Percentiles rank a stretch among this genome's conserved stretches.
Conservation (phyloP, 2,329 filamentous ascomycete species). For the Neofusicoccum laricinum region DNA sequence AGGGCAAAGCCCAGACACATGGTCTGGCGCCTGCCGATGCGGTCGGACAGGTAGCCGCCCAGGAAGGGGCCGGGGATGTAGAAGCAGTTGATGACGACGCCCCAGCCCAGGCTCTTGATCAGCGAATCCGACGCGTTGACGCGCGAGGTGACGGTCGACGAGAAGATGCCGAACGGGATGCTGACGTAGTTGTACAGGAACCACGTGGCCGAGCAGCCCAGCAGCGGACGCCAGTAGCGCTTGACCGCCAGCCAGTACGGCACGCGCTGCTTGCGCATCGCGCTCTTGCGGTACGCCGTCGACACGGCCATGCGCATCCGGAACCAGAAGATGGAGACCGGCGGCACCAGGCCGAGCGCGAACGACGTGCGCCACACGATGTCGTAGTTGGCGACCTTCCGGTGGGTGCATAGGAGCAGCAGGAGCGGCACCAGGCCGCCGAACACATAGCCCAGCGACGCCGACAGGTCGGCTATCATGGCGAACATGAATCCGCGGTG, state of each 20-base stretch:
- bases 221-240: slow-evolving; percentile 49
- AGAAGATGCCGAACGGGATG: slow-evolving; percentile 56
- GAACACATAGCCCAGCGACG: slow-evolving; percentile 52
- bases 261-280: slow-evolving; percentile 38
- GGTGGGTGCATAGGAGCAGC: slow-evolving; percentile 49
- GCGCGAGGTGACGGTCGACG: slow-evolving; percentile 46
- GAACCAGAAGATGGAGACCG: slow-evolving; percentile 53
- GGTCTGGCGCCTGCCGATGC: slow-evolving; percentile 25
- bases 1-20: slow-evolving; percentile 26
- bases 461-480: slow-evolving; percentile 52
- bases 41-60: slow-evolving; percentile 27
- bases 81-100: slow-evolving; percentile 26
- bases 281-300: slow-evolving; percentile 47
- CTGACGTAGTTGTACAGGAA: slow-evolving; percentile 56
- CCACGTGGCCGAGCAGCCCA: slow-evolving; percentile 51
- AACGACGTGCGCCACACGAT: slow-evolving; percentile 52
- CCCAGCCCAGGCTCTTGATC: slow-evolving; percentile 26
- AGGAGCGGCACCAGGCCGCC: slow-evolving; percentile 51
- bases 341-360: slow-evolving; percentile 50
- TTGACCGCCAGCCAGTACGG: slow-evolving; percentile 50
- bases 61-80: slow-evolving; percentile 29
- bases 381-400: slow-evolving; percentile 40
- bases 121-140: slow-evolving; percentile 24
- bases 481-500: slow-evolving; percentile 56
- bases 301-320: slow-evolving; percentile 52